Evolutionary conservation across 225 moss, liverwort and hornwort genomes (phyloP), one percentile per base, ranked within the genome.

Genomic region (Asterella californica): DNA sequence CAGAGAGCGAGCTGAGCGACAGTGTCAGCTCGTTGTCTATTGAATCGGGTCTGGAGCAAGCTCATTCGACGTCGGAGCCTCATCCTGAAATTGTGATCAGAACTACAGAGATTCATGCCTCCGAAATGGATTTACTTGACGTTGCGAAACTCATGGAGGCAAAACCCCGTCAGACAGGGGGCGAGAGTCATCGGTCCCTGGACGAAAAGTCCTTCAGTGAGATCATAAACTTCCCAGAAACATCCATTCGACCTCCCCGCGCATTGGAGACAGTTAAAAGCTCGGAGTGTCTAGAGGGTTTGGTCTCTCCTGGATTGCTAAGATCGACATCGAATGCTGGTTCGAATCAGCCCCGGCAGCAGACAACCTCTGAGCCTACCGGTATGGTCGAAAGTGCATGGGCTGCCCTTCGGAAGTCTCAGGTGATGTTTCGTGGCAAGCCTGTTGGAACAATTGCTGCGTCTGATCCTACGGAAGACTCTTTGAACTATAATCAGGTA

Each of bases 401-500:
- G 96, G 93, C 93, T 1, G 89, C 90, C 49, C 71, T 96, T 66
- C 80, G 94, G 69, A 88, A 72, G 85, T 90, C 96, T 37, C 81
- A 91, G 90, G 94, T 96, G 45, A 79, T 70, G 66, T 94, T 93
- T 80, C 90, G 94, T 54, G 85, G 84, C 70, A 83, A 79, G 75
- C 96, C 96, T 22, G 94, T 96, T 69, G 96, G 96, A 71, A 96
- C 96, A 19, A 93, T 97, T 60, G 96, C 94, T 29, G 96, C 96
- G 42, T 76, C 89, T 84, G 96, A 97, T 84, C 94, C 96, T 0
- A 90, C 92, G 0, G 96, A 94, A 47, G 96, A 97, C 74, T 88
- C 91, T 19, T 84, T 97, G 27, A 97, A 97, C 67, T 97, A 97
- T 89, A 97, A 97, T 84, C 96, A 96, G 93, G 96, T 96, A 66